Evolutionary conservation across 208 protist species (phyloP), one percentile per base, ranked within the genome.

Genomic region (Trypanosoma theileri): DNA sequence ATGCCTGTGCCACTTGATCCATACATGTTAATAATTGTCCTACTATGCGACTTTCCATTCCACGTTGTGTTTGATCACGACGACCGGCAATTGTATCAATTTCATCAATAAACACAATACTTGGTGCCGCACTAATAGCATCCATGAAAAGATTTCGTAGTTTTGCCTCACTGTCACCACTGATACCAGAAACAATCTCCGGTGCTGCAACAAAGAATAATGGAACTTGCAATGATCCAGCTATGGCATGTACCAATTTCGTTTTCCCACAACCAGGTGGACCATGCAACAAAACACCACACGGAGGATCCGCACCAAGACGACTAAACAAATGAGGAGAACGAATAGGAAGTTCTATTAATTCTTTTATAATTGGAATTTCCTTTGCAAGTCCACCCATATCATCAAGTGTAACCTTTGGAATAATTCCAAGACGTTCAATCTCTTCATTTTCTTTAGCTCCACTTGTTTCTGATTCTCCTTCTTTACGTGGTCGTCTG

Each of bases 101-200:
- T 75, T 99, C 98, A 84, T 99, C 99, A 62, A 99, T 98, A 72
- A 99, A 99, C 12, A 99, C 88, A 51, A 99, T 88, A 55, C 92
- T 98, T 14, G 98, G 99, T 10, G 98, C 98, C 3, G 83, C 84
- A 56, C 71, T 83, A 17, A 92, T 80, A 46, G 97, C 98, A 59
- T 98, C 89, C 54, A 80, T 82, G 71, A 99, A 99, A 22, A 99
- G 73, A 45, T 92, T 80, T 10, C 98, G 83, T 63, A 99, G 84
- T 51, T 98, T 98, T 17, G 88, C 81, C 84, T 99, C 99, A 62
- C 94, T 98, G 74, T 99, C 98, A n/a, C 99, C 99, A 48, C 97
- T 99, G 69, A 99, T 98, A 53, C 98, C 98, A 11, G 89, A 95
- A 4, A 99, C 94, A 64, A 99, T 91, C 71, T 99, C 98, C 0